Conservation (phyloP, 306 rosid genomes). For the Acacia crassicarpa region DNA sequence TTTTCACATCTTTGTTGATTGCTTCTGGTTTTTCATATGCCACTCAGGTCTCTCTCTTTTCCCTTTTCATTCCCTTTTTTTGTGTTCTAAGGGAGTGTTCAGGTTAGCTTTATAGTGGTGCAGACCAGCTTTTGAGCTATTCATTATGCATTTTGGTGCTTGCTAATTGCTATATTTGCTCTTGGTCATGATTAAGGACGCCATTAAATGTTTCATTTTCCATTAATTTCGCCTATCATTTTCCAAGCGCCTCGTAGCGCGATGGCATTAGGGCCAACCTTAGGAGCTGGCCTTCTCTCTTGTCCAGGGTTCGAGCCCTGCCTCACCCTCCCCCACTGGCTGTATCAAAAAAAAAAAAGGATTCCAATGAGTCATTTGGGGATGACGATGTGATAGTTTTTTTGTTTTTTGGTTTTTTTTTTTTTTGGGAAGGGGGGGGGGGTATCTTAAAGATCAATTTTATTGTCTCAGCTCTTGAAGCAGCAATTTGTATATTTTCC, state of each 20-base stretch:
- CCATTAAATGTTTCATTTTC: not conserved
- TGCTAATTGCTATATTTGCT: not conserved
- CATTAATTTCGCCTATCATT: not conserved
- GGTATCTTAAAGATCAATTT: not conserved
- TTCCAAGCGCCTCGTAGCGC: no score
- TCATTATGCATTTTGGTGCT: not conserved
- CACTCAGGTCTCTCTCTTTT: no score
- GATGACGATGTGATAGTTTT: not conserved
- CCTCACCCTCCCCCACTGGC: no score
- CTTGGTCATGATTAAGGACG: not conserved
- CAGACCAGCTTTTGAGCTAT: not conserved
- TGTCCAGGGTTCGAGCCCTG: no score
- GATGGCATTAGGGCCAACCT: no score
- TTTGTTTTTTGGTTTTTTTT: no score
- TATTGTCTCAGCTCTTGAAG: conserved; percentile 18
- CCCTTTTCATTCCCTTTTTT: not conserved
- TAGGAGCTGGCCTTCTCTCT: no score
- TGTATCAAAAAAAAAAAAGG: no score
- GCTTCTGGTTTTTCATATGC: not conserved
- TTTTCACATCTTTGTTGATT: not conserved
- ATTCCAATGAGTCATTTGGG: conserved; percentile 6
- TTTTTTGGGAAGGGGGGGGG: no score
- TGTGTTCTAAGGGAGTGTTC: not conserved
- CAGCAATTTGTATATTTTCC: not conserved
- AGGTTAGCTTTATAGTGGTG: not conserved